A percentile compares a stretch with the other conserved stretches of the same genome.
These are phyloP conservation scores for Closterium sp. DNA, from an alignment of 139 green algal genomes.

Conservation along the genomic window DNA sequence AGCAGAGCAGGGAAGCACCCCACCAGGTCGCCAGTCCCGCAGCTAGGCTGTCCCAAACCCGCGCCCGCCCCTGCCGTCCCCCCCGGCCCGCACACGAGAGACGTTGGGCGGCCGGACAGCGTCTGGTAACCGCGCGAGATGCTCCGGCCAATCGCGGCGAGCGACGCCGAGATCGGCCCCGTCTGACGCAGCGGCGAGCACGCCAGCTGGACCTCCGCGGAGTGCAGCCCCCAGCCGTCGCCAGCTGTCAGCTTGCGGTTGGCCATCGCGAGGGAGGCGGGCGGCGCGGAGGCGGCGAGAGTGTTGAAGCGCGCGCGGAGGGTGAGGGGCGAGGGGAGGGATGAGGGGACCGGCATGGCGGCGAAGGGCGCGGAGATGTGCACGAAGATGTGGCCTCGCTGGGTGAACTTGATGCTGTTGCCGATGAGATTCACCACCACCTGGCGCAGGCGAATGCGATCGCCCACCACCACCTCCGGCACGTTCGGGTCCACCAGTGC, in stretches of 20 bases:
- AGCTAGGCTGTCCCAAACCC: too few relatives aligned
- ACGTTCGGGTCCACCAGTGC: not conserved
- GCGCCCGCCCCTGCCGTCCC: not conserved
- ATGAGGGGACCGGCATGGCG: not conserved
- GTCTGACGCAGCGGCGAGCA: not conserved
- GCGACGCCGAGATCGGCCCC: too few relatives aligned
- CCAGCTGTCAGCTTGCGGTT: too few relatives aligned
- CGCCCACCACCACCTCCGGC: slow-evolving; percentile 23
- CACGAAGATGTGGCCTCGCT: slow-evolving; percentile 1
- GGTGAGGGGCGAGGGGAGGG: not conserved
- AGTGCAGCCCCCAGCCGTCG: not conserved
- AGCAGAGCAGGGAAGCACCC: too few relatives aligned
- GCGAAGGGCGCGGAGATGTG: not conserved
- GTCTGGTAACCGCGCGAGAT: not conserved
- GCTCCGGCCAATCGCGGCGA: not conserved
- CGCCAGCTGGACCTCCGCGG: not conserved
- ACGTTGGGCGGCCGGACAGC: not conserved
- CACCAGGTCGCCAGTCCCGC: too few relatives aligned
- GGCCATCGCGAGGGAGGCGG: too few relatives aligned
- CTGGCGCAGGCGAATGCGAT: slow-evolving; percentile 12
- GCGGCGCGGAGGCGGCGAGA: not conserved
- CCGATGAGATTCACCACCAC: slow-evolving; percentile 12
- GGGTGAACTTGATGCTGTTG: slow-evolving; percentile 16
- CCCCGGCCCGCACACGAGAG: too few relatives aligned
- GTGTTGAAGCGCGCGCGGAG: not conserved